Evolutionary conservation across 2,329 filamentous ascomycete species (phyloP).

Genomic region (Pseudogymnoascus sp.): DNA sequence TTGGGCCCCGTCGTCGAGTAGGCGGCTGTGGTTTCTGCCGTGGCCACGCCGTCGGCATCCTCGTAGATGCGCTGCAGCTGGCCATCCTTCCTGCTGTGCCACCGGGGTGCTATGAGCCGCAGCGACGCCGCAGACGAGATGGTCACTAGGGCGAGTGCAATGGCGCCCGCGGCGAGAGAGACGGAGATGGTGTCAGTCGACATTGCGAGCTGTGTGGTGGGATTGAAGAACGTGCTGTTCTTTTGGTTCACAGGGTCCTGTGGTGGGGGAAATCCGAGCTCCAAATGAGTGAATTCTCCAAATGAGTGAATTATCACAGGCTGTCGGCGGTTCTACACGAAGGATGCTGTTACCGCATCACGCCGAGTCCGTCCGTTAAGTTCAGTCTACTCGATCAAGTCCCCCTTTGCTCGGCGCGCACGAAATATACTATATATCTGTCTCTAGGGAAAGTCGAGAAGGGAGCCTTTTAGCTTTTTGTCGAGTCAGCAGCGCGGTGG

Average conservation of each 20-base stretch:
- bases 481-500: not conserved
- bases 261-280: not conserved
- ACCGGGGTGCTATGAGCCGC: conserved; percentile 30
- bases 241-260: not conserved
- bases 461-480: not conserved
- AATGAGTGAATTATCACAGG: not conserved
- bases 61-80: conserved; percentile 46
- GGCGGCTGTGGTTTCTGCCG: conserved; percentile 51
- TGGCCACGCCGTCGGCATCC: conserved; percentile 64
- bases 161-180: conserved; percentile 20
- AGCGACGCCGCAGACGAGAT: conserved; percentile 35
- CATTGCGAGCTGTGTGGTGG: not conserved
- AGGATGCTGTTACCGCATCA: not conserved
- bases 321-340: not conserved
- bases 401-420: not conserved
- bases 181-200: not conserved
- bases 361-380: not conserved
- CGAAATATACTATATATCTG: not conserved
- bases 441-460: not conserved
- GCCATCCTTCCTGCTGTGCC: conserved; percentile 25
- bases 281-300: not conserved
- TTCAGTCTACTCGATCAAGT: not conserved
- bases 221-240: not conserved
- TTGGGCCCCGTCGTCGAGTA: conserved; percentile 58
- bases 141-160: conserved; percentile 30